Conservation (phyloP, 2,329 filamentous ascomycete genomes). For the Talaromyces pinophilus region DNA sequence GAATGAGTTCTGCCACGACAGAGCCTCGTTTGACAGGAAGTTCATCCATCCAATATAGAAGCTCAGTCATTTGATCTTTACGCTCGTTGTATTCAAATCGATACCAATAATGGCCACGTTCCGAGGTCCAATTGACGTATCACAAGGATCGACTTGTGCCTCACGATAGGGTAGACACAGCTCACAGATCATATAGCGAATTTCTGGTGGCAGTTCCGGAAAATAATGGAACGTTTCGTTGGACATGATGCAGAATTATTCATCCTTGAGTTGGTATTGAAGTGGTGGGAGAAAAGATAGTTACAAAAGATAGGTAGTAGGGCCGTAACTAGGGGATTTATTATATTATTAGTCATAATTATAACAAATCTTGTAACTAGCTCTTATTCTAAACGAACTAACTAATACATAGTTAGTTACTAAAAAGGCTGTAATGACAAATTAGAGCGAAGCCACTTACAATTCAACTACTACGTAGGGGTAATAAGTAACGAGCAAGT, state of each 20-base stretch:
- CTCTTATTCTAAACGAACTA: too few species aligned
- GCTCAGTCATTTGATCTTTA: neutral
- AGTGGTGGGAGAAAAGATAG: too few species aligned
- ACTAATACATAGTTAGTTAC: too few species aligned
- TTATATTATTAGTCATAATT: too few species aligned
- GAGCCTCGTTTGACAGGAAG: neutral
- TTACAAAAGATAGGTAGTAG: too few species aligned
- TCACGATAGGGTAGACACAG: slow-evolving; percentile 20
- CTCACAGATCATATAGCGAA: slow-evolving; percentile 22
- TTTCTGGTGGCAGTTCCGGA: slow-evolving; percentile 15
- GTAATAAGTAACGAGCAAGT: neutral
- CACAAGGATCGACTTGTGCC: slow-evolving; percentile 15
- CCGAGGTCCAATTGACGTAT: slow-evolving; percentile 1
- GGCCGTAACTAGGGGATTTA: too few species aligned
- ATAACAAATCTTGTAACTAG: too few species aligned
- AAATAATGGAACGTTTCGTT: slow-evolving; percentile 16
- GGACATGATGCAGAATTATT: slow-evolving; percentile 1
- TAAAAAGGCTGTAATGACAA: too few species aligned
- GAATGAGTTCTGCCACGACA: slow-evolving; percentile 9
- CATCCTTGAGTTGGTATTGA: too few species aligned
- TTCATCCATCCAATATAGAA: neutral
- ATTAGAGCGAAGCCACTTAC: too few species aligned
- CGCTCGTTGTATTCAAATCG: neutral
- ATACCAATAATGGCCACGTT: neutral
- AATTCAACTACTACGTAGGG: too few species aligned